Percentiles rank a stretch among this genome's conserved stretches.
These are phyloP conservation scores for Chamaecrista fasciculata DNA, from an alignment of 306 rosid species.

Conservation along the genomic window DNA sequence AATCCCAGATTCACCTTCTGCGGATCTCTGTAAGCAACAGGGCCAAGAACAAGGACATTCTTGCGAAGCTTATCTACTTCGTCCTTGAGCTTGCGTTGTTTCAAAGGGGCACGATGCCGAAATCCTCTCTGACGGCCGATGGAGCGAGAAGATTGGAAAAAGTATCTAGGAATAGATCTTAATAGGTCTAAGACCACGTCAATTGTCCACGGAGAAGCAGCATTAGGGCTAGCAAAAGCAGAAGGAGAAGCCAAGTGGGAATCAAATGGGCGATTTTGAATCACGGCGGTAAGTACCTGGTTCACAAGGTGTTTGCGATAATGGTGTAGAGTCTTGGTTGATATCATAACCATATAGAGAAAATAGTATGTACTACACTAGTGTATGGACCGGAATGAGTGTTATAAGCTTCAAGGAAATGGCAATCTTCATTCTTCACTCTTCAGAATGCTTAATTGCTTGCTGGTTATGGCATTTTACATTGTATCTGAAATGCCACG, in stretches of 20 bases:
- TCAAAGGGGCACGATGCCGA: slow-evolving; percentile 77
- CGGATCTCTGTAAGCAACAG: slow-evolving; percentile 66
- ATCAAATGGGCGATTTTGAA: slow-evolving; percentile 65
- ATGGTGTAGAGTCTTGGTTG: slow-evolving; percentile 25
- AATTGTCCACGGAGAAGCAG: slow-evolving; percentile 39
- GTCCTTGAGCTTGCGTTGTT: slow-evolving; percentile 53
- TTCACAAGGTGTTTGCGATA: slow-evolving; percentile 41
- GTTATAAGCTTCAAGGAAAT: too few species aligned
- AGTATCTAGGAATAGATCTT: slow-evolving; percentile 56
- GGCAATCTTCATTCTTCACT: too few species aligned
- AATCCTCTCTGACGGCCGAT: slow-evolving; percentile 53
- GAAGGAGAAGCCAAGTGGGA: slow-evolving; percentile 24
- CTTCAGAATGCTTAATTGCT: too few species aligned
- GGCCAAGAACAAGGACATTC: slow-evolving; percentile 65
- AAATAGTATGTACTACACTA: neutral
- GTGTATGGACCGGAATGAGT: too few species aligned
- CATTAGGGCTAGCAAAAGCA: neutral
- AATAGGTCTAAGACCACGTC: slow-evolving; percentile 56
- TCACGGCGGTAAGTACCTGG: slow-evolving; percentile 49
- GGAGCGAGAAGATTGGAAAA: slow-evolving; percentile 76
- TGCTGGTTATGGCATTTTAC: too few species aligned
- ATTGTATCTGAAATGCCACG: too few species aligned
- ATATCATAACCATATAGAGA: slow-evolving; percentile 27
- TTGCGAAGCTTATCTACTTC: slow-evolving; percentile 39
- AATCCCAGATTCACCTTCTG: slow-evolving; percentile 43